Conservation (phyloP, 2,329 filamentous ascomycete genomes). For the Cadophora sp. region DNA sequence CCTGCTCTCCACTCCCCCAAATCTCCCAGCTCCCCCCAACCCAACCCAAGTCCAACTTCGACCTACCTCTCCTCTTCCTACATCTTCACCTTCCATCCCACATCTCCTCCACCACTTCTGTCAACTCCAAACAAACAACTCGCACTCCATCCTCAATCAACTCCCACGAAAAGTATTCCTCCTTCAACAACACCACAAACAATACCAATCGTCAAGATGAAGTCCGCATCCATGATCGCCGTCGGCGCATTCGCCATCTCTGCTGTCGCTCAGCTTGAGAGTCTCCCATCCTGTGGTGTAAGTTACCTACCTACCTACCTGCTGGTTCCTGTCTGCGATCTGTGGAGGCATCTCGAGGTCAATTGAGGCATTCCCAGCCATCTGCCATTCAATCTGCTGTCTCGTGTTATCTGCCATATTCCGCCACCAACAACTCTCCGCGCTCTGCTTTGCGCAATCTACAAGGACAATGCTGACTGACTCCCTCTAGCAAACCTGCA, state of each 20-base stretch:
- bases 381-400: background rate
- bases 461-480: slow-evolving; percentile 35
- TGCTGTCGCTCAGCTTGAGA: slow-evolving; percentile 37
- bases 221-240: slow-evolving; percentile 40
- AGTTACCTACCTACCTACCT: slow-evolving; percentile 30
- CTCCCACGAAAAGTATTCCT: slow-evolving; percentile 3
- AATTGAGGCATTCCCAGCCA: background rate
- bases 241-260: slow-evolving; percentile 39
- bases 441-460: background rate
- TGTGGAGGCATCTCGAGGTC: background rate
- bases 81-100: background rate
- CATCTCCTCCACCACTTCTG: background rate
- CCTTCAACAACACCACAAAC: background rate
- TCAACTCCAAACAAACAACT: background rate
- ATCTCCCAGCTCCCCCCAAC: background rate
- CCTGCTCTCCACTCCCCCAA: background rate
- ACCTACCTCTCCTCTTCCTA: background rate
- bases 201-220: slow-evolving; percentile 40
- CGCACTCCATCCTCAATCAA: slow-evolving; percentile 17
- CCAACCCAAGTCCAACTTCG: background rate
- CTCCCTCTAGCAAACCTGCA: slow-evolving; percentile 47
- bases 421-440: background rate
- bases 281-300: slow-evolving; percentile 45
- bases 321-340: background rate
- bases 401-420: background rate